Evolutionary conservation across 1,139 yeast genomes (phyloP).

Genomic region (Suhomyces bokatorum): DNA sequence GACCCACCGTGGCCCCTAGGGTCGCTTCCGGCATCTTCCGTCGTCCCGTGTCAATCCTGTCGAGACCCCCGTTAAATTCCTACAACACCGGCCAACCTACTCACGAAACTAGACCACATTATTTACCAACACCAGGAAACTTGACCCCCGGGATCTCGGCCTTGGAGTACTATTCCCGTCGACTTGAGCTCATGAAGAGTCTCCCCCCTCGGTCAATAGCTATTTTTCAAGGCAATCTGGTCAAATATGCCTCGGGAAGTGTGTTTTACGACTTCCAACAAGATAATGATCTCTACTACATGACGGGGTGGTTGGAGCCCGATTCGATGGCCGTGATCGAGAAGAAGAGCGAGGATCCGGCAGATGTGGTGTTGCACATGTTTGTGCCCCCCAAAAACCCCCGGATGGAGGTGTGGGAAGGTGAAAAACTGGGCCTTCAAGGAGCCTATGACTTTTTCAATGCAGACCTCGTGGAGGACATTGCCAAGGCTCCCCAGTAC

Average conservation of each 20-base stretch:
- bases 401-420: constrained; percentile 89
- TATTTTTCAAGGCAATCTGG: constrained; percentile 68
- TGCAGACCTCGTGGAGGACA: constrained; percentile 72
- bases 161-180: constrained; percentile 72
- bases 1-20: background rate
- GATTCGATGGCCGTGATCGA: constrained; percentile 76
- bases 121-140: constrained; percentile 69
- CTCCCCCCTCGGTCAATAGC: constrained; percentile 71
- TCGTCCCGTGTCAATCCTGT: constrained; percentile 9
- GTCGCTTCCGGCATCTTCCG: background rate
- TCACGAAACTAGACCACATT: constrained; percentile 78
- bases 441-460: constrained; percentile 84
- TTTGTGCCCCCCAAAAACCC: constrained; percentile 84
- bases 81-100: constrained; percentile 78
- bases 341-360: constrained; percentile 50
- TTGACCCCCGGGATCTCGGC: constrained; percentile 89
- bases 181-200: constrained; percentile 54
- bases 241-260: constrained; percentile 81
- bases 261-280: constrained; percentile 93
- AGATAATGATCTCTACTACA: constrained; percentile 79
- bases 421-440: constrained; percentile 80
- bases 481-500: constrained; percentile 42
- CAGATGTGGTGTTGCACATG: constrained; percentile 67
- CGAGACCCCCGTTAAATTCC: constrained; percentile 26
- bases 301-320: constrained; percentile 95